Evolutionary conservation across 2,329 filamentous ascomycete species (phyloP), one percentile per base, ranked within the genome.

Genomic region (Fusarium sp.): DNA sequence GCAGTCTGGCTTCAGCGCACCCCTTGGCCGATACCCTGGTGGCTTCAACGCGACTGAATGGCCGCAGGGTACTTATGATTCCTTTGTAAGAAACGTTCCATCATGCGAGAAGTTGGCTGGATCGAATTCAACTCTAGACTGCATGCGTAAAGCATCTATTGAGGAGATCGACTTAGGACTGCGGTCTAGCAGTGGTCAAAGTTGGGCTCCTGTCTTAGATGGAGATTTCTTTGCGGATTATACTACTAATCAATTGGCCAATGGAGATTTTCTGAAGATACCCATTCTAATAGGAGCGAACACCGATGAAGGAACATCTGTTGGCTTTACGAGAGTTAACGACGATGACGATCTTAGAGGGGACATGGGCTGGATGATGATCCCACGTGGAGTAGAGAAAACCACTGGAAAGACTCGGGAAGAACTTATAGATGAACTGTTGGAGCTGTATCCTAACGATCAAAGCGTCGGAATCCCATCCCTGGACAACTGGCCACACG

Each of bases 1-100:
- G 40, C 75, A 89, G 68, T 88, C 85, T 17, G 85, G 85, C 11
- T 83, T 82, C 33, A 79, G 80, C 3, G 77, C 76, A 9, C 73
- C 77, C 27, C 75, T 82, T 13, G 58, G 64, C 5, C 69, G 79
- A 52, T 75, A 71, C 38, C 63, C 69, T 11, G 76, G 78, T 17
- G 75, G 75, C 17, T 69, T 78, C 27, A 80, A 80, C 52, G 70
- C 74, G n/a, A 80, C 76, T 15, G 48, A 45, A 9, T 40, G 59
- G 9, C 75, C 75, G 64, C 78, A 82, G 45, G 45, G 27, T 15
- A 67, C 69, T 5, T 81, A 78, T 42, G 68, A 80, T 42, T 68
- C 60, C 8, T 62, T 82, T 1, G 75, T 81, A 2, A 71, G 77
- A 6, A 65, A 64, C 11, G 77, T 79, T 1, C 61, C 71, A 7